phyloP scores from a whole-genome alignment of 2,329 filamentous ascomycete genomes.

The Hypoxylon sp. region DNA sequence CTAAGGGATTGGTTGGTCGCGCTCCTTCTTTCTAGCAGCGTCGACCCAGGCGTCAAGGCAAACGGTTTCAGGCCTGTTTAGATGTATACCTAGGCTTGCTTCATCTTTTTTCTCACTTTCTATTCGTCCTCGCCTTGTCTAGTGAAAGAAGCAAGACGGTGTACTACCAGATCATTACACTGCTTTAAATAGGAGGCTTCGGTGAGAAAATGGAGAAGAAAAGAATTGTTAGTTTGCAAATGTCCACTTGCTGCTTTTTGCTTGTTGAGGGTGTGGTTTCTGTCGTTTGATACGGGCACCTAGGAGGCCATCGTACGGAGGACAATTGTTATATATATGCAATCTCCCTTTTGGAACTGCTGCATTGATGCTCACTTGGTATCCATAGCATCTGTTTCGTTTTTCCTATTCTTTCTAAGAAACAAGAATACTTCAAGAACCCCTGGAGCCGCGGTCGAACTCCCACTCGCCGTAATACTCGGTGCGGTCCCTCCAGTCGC shows the following conservation, averaged over 20 bases:
- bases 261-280: not conserved
- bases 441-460: not conserved
- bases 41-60: constrained; percentile 30
- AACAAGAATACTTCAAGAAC: not conserved
- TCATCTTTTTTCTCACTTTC: not conserved
- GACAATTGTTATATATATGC: not conserved
- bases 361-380: no score
- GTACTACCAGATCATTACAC: constrained; percentile 30
- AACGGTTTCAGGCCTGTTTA: not conserved
- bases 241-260: not conserved
- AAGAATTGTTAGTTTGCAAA: not conserved
- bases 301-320: not conserved
- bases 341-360: no score
- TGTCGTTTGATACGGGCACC: not conserved
- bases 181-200: constrained; percentile 29
- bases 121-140: constrained; percentile 9
- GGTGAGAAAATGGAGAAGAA: constrained; percentile 23
- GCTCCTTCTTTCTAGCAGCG: constrained; percentile 10
- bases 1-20: constrained; percentile 20
- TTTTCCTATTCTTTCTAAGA: not conserved
- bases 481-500: constrained; percentile 29
- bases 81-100: constrained; percentile 2
- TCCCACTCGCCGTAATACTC: constrained; percentile 37
- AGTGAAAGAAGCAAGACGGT: constrained; percentile 27
- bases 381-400: no score